Base-by-base conservation (phyloP, 306 rosid genomes). In the Senna tora region DNA sequence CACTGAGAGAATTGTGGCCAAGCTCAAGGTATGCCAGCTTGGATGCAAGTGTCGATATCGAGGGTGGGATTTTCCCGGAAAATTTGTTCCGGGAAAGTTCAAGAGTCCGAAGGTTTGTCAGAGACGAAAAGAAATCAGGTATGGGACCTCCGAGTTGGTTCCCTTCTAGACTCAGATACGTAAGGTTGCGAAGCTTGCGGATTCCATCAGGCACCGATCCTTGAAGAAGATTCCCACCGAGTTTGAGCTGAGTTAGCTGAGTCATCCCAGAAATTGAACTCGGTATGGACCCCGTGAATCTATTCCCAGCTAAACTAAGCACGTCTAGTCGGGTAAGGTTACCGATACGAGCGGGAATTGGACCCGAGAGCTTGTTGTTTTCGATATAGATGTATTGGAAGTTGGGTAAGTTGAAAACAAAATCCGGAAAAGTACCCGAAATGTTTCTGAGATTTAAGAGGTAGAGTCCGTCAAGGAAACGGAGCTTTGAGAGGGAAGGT, bases 201-300 rank as follows among this genome's bases (percentile, higher is more conserved):
- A 93, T 52, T 5, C 77, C 79, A n/a, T 39, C 9, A 0, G 98
- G 92, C 10, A 90, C 39, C 0, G 80, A 19, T 1, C 98, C 96
- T 0, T 77, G 72, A 43, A 93, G 89, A 0, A 43, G 64, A 33
- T 93, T 93, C 32, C 67, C 60, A 6, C 88, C 98, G 34, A 93
- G 98, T 12, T 86, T 90, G 49, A 93, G 89, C 87, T 93, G 96
- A 79, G 85, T 39, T n/a, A 90, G 9, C 14, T 50, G 66, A 43
- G 84, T 89, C 76, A 93, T 52, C 68, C 30, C 3, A 6, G 92
- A 77, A 14, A 93, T 45, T 0, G 97, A 93, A 64, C 75, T 81
- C 58, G 98, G 97, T 2, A 93, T 84, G 15, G 86, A 30, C 19
- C 98, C 97, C 2, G 88, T 73, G 49, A 93, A 84, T 1, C 63